Evolutionary conservation across 2,329 filamentous ascomycete species (phyloP).

Genomic region (Waltergamsia citrina): DNA sequence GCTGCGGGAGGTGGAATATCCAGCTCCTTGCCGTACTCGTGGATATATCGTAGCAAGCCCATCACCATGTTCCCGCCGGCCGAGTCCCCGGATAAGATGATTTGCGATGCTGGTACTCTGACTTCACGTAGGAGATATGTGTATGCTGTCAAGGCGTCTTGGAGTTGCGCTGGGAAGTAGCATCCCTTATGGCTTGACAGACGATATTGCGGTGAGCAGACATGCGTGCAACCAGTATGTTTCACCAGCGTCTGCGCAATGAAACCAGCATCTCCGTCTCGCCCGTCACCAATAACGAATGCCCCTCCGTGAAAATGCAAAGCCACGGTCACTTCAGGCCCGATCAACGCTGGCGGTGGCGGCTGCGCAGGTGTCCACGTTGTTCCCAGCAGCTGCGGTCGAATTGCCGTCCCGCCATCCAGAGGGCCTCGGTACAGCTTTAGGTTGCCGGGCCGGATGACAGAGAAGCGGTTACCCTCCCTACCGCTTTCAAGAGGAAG

Average conservation of each 20-base stretch:
- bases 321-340: slow-evolving; percentile 7
- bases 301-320: slow-evolving; percentile 22
- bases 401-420: slow-evolving; percentile 6
- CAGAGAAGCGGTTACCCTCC: slow-evolving; percentile 13
- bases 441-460: slow-evolving; percentile 6
- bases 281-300: slow-evolving; percentile 19
- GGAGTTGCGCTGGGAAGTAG: slow-evolving; percentile 18
- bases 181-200: slow-evolving; percentile 12
- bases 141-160: slow-evolving; percentile 20
- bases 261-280: slow-evolving; percentile 17
- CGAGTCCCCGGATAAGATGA: slow-evolving; percentile 22
- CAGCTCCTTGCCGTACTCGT: slow-evolving; percentile 11
- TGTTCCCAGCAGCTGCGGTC: slow-evolving; percentile 9
- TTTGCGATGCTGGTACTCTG: slow-evolving; percentile 13
- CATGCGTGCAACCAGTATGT: slow-evolving; percentile 12
- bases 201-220: slow-evolving; percentile 21
- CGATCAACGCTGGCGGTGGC: slow-evolving; percentile 4
- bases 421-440: slow-evolving; percentile 10
- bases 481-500: slow-evolving; percentile 8
- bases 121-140: slow-evolving; percentile 12
- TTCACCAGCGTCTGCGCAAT: slow-evolving; percentile 11
- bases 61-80: slow-evolving; percentile 19
- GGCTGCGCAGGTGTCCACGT: slow-evolving; percentile 13
- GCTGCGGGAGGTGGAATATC: slow-evolving; percentile 11
- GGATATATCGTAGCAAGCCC: slow-evolving; percentile 19